These are phyloP conservation scores for Evernia prunastri DNA, from an alignment of 495 filamentous ascomycete genomes.

Conservation along the genomic window DNA sequence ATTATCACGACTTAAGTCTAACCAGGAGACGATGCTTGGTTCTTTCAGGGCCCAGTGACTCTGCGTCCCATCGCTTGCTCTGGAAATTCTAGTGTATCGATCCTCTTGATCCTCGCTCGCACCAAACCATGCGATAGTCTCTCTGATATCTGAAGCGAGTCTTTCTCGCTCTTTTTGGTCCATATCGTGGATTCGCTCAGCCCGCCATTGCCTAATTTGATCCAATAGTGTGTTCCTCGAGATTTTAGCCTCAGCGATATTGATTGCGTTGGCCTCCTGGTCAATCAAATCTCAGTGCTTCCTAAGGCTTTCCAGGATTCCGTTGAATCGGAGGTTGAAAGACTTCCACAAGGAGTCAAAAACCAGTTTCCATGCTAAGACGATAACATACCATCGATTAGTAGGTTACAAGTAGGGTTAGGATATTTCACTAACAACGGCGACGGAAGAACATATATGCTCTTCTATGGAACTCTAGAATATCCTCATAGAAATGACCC, in stretches of 20 bases:
- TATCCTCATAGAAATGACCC: constrained; percentile 39
- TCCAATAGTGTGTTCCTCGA: constrained; percentile 16
- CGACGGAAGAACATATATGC: constrained; percentile 42
- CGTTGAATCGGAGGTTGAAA: constrained; percentile 36
- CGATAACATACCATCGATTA: not conserved
- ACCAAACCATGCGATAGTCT: constrained; percentile 19
- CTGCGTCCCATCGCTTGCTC: not conserved
- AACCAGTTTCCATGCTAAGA: constrained; percentile 39
- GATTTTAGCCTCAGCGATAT: constrained; percentile 28
- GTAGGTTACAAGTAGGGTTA: not conserved
- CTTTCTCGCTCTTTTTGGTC: constrained; percentile 14
- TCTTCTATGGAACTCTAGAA: constrained; percentile 39
- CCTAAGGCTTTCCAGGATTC: constrained; percentile 35
- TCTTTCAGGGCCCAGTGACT: constrained; percentile 17
- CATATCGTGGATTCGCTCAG: constrained; percentile 12
- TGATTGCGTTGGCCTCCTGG: constrained; percentile 27
- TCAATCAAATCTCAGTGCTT: constrained; percentile 37
- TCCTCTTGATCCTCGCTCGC: constrained; percentile 22
- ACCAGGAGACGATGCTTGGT: constrained; percentile 15
- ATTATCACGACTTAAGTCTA: constrained; percentile 4
- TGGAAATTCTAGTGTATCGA: constrained; percentile 4
- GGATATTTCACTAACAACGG: constrained; percentile 29
- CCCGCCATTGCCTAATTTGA: constrained; percentile 6
- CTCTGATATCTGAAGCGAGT: constrained; percentile 6
- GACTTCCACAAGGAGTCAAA: constrained; percentile 39